Percentiles rank a stretch among this genome's conserved stretches.
These are phyloP conservation scores for Pterulicium gracile DNA, from an alignment of 1,284 basidiomycete genomes.

Conservation along the genomic window DNA sequence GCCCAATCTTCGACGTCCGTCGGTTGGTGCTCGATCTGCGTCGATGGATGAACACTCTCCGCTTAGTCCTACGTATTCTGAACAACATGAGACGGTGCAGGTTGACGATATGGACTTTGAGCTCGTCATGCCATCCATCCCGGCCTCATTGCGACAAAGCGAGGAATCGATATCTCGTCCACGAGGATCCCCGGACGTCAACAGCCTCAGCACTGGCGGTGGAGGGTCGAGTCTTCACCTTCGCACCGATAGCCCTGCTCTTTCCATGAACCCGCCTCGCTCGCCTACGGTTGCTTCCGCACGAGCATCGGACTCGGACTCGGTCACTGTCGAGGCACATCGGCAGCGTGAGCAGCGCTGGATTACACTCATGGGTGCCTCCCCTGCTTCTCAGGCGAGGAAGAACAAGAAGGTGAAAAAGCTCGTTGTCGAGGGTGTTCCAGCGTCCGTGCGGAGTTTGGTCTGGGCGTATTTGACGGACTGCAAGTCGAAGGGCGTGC, in stretches of 20 bases:
- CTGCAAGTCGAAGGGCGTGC: slow-evolving; percentile 56
- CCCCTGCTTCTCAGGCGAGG: slow-evolving; percentile 51
- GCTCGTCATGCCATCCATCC: slow-evolving; percentile 47
- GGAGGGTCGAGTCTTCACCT: background rate
- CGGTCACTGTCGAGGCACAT: slow-evolving; percentile 51
- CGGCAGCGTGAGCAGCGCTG: slow-evolving; percentile 66
- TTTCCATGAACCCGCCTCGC: slow-evolving; percentile 14
- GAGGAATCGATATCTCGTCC: slow-evolving; percentile 39
- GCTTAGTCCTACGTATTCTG: slow-evolving; percentile 12
- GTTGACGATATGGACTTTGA: slow-evolving; percentile 75
- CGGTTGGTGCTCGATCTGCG: slow-evolving; percentile 12
- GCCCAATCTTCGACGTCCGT: slow-evolving; percentile 37
- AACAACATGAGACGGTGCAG: slow-evolving; percentile 42
- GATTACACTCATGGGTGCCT: slow-evolving; percentile 56
- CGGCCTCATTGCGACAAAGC: slow-evolving; percentile 34
- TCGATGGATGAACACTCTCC: background rate
- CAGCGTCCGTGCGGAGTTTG: slow-evolving; percentile 73
- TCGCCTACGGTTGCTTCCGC: slow-evolving; percentile 5
- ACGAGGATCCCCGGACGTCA: slow-evolving; percentile 14
- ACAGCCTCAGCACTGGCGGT: slow-evolving; percentile 8
- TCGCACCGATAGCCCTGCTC: slow-evolving; percentile 11
- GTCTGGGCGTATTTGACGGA: slow-evolving; percentile 81
- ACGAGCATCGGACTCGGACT: slow-evolving; percentile 16
- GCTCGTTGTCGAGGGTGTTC: slow-evolving; percentile 73
- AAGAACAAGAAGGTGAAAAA: slow-evolving; percentile 83